Evolutionary conservation across 2,329 filamentous ascomycete species (phyloP), one percentile per base, ranked within the genome.

Genomic region (Pezicula rhizophila): DNA sequence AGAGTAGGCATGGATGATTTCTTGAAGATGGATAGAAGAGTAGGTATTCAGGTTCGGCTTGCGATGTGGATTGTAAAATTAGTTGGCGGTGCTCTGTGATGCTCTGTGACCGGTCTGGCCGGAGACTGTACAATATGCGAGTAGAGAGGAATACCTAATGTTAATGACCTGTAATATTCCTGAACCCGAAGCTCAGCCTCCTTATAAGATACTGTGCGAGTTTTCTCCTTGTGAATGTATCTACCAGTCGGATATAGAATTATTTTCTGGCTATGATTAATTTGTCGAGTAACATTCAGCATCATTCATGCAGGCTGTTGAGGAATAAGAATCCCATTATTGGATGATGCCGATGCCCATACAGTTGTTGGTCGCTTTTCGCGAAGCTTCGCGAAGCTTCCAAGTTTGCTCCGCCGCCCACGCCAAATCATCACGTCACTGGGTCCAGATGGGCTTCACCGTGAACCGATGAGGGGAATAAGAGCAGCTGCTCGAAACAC

Each of bases 1-100:
- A 71, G 72, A 8, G 79, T 93, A 18, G 85, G 80, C 10, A 74
- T 85, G 52, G 85, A 88, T 48, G 91, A 96, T 66, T 85, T 96
- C 66, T 80, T 85, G 46, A 85, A 74, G 60, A 82, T 80, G 5
- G 93, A 99, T 64, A 77, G 93, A 52, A 82, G 89, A 50, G 93
- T 97, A 1, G 83, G 89, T 1, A 72, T 95, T 62, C 84, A 89
- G 65, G 93, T 99, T 35, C 75, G 89, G 51, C 68, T 95, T 52
- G 89, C 90, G 3, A 96, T 97, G 90, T 95, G 89, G 89, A 86
- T 96, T 68, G 91, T 96, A 5, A 80, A 82, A 59, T 73, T 89
- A 31, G 78, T 96, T 7, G 92, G 92, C 1, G 92, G 92, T 12
- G 90, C 90, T n/a, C 72, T 97, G 64, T 96, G 71, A 64, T 12